Conservation (phyloP, 164 flowering plant species). For the Houttuynia cordata region DNA sequence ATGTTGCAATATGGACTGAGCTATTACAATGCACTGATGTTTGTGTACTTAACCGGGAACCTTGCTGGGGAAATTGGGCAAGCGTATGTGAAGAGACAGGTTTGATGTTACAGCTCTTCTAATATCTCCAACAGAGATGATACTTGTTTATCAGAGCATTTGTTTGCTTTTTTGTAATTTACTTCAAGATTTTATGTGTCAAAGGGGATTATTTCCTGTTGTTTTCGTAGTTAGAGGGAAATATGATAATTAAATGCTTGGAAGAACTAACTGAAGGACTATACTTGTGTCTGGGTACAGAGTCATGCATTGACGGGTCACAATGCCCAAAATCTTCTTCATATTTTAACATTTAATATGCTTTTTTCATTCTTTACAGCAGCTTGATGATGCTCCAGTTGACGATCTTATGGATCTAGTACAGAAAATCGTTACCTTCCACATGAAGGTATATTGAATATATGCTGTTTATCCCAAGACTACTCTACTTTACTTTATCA, state of each 20-base stretch:
- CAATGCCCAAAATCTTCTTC: background rate
- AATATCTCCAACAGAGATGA: background rate
- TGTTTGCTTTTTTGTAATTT: too few relatives aligned
- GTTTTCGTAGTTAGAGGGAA: too few relatives aligned
- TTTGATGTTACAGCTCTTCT: constrained; percentile 11
- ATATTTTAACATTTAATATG: background rate
- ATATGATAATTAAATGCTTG: background rate
- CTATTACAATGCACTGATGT: background rate
- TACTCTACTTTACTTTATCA: too few relatives aligned
- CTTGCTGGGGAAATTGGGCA: constrained; percentile 94
- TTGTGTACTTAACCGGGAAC: constrained; percentile 39
- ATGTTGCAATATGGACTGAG: too few relatives aligned
- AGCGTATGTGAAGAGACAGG: constrained; percentile 79
- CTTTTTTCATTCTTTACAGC: constrained; percentile 8
- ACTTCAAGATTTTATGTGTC: too few relatives aligned
- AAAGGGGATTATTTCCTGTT: too few relatives aligned
- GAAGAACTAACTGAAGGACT: background rate
- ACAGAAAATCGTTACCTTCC: constrained; percentile 87
- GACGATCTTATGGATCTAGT: constrained; percentile 93
- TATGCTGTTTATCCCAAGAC: background rate
- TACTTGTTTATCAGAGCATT: too few relatives aligned
- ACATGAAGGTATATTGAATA: constrained; percentile 62
- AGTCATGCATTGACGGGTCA: too few relatives aligned
- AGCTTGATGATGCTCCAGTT: constrained; percentile 60
- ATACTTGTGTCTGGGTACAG: too few relatives aligned